Conservation (phyloP, 2,329 filamentous ascomycete species). For the Penicillium oxalicum region DNA sequence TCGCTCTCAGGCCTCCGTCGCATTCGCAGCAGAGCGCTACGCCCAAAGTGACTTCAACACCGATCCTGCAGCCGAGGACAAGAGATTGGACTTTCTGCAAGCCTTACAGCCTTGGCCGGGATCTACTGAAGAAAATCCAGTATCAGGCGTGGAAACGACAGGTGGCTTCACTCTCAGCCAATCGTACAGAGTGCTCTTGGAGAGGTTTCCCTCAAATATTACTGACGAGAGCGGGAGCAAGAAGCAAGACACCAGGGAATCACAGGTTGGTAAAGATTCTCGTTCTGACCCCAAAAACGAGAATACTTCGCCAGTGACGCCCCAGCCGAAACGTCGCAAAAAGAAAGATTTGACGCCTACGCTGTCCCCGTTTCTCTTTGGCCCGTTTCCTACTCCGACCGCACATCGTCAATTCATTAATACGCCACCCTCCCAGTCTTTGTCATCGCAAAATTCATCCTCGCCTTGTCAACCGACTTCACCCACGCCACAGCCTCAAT, state of each 20-base stretch:
- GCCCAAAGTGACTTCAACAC: not conserved
- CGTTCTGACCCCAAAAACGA: not conserved
- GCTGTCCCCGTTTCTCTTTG: not conserved
- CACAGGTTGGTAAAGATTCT: not conserved
- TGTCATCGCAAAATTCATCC: not conserved
- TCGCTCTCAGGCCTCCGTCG: not conserved
- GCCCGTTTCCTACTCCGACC: conserved; percentile 2
- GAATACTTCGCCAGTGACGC: not conserved
- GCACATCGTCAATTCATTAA: conserved; percentile 1
- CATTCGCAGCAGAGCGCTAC: not conserved
- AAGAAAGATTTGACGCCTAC: not conserved
- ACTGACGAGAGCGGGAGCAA: not conserved
- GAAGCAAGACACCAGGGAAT: not conserved
- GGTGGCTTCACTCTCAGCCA: not conserved
- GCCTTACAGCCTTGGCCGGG: not conserved
- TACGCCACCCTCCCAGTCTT: not conserved
- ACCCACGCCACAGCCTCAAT: not conserved
- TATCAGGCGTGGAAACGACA: not conserved
- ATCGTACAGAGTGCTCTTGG: conserved; percentile 5
- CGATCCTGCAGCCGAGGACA: not conserved
- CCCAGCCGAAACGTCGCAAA: not conserved
- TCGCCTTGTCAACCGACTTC: not conserved
- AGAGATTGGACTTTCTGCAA: not conserved
- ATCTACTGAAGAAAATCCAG: not conserved
- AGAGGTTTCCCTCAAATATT: not conserved